Percentiles rank a stretch among this genome's conserved stretches.
These are phyloP conservation scores for Cercospora citrullina DNA, from an alignment of 2,329 filamentous ascomycete species.

Conservation along the genomic window DNA sequence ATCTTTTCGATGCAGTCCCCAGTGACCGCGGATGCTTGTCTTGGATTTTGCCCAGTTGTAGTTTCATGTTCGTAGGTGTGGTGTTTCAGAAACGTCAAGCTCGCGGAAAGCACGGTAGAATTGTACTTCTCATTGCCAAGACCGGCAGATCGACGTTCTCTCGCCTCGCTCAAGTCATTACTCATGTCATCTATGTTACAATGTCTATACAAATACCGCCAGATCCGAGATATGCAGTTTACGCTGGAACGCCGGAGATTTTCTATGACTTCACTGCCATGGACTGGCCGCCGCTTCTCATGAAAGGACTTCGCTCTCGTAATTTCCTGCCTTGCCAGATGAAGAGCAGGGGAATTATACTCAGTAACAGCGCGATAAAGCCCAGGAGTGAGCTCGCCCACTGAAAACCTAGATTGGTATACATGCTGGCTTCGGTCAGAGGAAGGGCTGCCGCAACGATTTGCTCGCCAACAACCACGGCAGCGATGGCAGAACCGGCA, in stretches of 20 bases:
- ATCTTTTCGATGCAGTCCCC: neutral
- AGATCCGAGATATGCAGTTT: neutral
- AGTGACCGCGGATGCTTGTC: neutral
- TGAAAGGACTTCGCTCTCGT: conserved; percentile 39
- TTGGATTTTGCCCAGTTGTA: neutral
- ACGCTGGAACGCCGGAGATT: neutral
- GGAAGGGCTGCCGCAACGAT: conserved; percentile 51
- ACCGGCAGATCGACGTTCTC: neutral
- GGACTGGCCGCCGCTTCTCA: conserved; percentile 25
- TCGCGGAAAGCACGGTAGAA: neutral
- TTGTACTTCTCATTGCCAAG: neutral
- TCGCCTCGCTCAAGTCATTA: neutral
- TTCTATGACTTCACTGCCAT: neutral
- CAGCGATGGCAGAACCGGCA: conserved; percentile 52
- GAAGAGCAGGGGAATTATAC: conserved; percentile 49
- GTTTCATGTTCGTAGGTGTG: neutral
- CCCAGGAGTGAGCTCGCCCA: conserved; percentile 53
- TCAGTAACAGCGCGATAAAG: conserved; percentile 47
- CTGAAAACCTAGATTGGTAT: conserved; percentile 49
- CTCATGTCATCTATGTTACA: neutral
- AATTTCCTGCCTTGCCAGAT: conserved; percentile 39
- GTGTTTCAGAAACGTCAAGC: conserved; percentile 11
- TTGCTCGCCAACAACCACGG: conserved; percentile 53
- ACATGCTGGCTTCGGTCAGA: conserved; percentile 51
- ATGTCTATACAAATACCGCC: neutral